Evolutionary conservation across 2,329 filamentous ascomycete genomes (phyloP), one percentile per base, ranked within the genome.

Genomic region (Penicillium palitans): DNA sequence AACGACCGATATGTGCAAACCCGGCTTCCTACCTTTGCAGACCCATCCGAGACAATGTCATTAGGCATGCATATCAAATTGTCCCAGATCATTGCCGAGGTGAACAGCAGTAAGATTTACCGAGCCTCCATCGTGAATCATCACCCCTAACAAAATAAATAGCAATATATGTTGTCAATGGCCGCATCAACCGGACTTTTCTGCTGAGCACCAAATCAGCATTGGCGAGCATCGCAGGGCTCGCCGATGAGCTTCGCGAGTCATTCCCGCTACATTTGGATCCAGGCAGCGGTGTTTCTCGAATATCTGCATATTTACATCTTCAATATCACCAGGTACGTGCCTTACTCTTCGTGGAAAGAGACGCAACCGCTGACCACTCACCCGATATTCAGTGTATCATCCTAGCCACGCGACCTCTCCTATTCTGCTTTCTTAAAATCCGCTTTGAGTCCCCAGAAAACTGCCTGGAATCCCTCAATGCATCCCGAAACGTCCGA

Each of bases 1-100:
- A 74, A 75, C 35, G 81, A 84, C 40, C 78, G 82, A n/a, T 79
- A 84, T 42, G 76, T 85, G 0, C 74, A 78, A 8, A 78, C 79
- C 0, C 72, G 74, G 6, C 72, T 82, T 7, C 80, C 83, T 1
- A 70, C 70, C 9, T 82, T 80, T 24, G 65, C 73, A 2, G 72
- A 69, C 25, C 76, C 75, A 13, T 53, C 67, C 15, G 76, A 79
- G 47, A 70, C 72, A n/a, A 67, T 72, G 19, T 77, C 76, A 2
- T 65, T 81, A 17, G 70, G 70, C 12, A 76, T 81, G 66, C 78
- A 82, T 45, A 78, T 82, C 48, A 78, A 78, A 54, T 68, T 82
- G 35, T 78, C 78, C 4, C 74, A 75, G 40, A 75, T 79, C 15
- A 76, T 79, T 37, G 76, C 78, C 1, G 72, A 77, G 21, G 80